phyloP scores from a whole-genome alignment of 345 rosid species.

The Brassica incana region DNA sequence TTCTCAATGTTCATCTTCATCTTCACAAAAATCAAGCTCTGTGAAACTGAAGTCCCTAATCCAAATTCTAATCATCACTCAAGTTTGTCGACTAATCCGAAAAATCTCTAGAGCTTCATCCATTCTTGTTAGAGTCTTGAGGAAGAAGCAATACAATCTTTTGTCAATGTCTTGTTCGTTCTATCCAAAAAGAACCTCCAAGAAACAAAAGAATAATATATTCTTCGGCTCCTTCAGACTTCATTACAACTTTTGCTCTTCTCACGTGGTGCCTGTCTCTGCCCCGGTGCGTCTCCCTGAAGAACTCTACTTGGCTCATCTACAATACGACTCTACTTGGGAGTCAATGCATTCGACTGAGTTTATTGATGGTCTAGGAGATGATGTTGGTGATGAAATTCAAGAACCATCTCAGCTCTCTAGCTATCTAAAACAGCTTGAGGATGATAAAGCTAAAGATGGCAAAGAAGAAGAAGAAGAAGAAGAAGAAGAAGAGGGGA shows the following conservation, averaged over 20 bases:
- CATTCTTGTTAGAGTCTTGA: conserved; percentile 46
- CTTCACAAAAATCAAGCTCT: conserved; percentile 50
- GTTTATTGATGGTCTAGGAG: not conserved
- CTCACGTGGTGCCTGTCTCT: conserved; percentile 66
- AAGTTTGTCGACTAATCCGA: conserved; percentile 51
- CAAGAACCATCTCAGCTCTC: conserved; percentile 50
- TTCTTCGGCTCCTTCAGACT: conserved; percentile 82
- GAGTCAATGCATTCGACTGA: conserved; percentile 43
- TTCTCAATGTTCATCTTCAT: conserved; percentile 34
- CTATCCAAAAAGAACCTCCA: conserved; percentile 44
- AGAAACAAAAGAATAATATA: conserved; percentile 49
- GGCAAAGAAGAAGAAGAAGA: conserved; percentile 3
- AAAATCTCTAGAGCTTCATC: conserved; percentile 61
- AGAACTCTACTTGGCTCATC: conserved; percentile 41
- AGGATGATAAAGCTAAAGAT: conserved; percentile 49
- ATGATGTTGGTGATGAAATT: not conserved
- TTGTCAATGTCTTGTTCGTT: conserved; percentile 44
- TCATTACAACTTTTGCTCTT: conserved; percentile 91
- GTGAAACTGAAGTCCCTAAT: conserved; percentile 63
- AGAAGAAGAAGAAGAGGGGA: not conserved
- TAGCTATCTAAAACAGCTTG: conserved; percentile 67
- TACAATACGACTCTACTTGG: conserved; percentile 59
- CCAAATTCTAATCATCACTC: conserved; percentile 59
- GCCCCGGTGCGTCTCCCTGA: conserved; percentile 49
- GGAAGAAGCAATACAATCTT: conserved; percentile 46